Evolutionary conservation across 1,284 basidiomycete species (phyloP), one percentile per base, ranked within the genome.

Genomic region (Coniophora puteana): DNA sequence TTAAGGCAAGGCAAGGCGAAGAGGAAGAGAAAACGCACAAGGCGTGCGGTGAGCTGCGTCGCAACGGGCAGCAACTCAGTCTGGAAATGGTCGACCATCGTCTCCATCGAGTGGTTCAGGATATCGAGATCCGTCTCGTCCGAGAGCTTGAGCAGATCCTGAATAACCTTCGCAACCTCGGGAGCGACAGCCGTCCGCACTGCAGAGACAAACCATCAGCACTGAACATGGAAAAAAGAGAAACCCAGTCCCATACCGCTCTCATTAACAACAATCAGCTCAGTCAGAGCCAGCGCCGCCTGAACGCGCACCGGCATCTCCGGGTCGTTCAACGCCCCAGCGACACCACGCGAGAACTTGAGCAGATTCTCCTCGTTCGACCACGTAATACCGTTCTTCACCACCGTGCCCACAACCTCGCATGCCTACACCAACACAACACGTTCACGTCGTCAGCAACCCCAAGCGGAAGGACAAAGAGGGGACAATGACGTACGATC

Each of bases 41-140:
- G 68, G 51, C 89, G 80, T 20, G 81, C 71, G 8, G 88, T 82
- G 34, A 95, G 72, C 59, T 93, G 84, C 24, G 84, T 84, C 13
- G 89, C 88, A 33, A 94, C 92, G 5, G 92, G 92, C 16, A 93
- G 67, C 5, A 95, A 69, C 65, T 95, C 89, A 2, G 79, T 78
- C 53, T 88, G 80, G 75, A 91, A 95, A 33, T 79, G 76, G 52
- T 90, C 82, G 7, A 95, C 92, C 74, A 95, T 83, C 23, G 80
- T 78, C 54, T 89, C 85, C 80, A 91, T 92, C 55, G 80, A 81
- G 53, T 67, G 71, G 52, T 89, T 92, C 37, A 95, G 69, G 33
- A 90, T 76, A 59, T 95, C 92, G 25, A 95, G 68, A 58, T 95
- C 93, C 25, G 89, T 91, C 63, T 93, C 89, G 57, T 93, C 89